A percentile compares a stretch with the other conserved stretches of the same genome.
Evolutionary conservation across 108 stramenopile genomes (phyloP).

Genomic region (Stephanodiscus triporus): DNA sequence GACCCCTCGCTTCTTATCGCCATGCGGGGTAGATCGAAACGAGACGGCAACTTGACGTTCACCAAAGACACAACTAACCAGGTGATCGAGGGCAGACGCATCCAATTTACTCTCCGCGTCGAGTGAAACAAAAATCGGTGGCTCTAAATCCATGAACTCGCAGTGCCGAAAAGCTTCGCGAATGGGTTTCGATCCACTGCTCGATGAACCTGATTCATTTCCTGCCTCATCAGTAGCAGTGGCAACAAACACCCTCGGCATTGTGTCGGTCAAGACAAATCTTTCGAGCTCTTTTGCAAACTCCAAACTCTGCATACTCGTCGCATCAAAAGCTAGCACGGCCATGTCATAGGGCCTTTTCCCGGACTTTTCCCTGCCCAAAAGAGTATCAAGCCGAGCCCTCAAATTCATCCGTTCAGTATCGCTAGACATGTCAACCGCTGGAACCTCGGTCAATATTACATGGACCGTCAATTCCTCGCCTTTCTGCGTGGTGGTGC

Average conservation of each 20-base stretch:
- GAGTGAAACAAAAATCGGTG: slow-evolving; percentile 62
- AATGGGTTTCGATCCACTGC: slow-evolving; percentile 10
- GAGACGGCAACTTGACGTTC: slow-evolving; percentile 25
- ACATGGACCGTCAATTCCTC: slow-evolving; percentile 66
- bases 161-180: slow-evolving; percentile 57
- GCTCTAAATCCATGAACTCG: slow-evolving; percentile 63
- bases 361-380: slow-evolving; percentile 23
- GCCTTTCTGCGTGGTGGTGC: slow-evolving; percentile 5
- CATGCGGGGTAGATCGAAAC: slow-evolving; percentile 67
- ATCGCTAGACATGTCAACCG: slow-evolving; percentile 42
- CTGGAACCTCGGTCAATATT: slow-evolving; percentile 74
- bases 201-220: slow-evolving; percentile 14
- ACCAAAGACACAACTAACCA: slow-evolving; percentile 58
- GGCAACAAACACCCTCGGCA: slow-evolving; percentile 68
- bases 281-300: slow-evolving; percentile 63
- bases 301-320: slow-evolving; percentile 58
- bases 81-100: slow-evolving; percentile 40
- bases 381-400: slow-evolving; percentile 40
- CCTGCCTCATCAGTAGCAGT: slow-evolving; percentile 29
- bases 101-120: slow-evolving; percentile 38
- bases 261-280: slow-evolving; percentile 59
- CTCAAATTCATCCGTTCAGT: slow-evolving; percentile 21
- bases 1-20: slow-evolving; percentile 60
- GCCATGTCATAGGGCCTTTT: slow-evolving; percentile 64
- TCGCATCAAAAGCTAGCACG: slow-evolving; percentile 66